These are phyloP conservation scores for Spiraea crenata DNA, from an alignment of 331 rosid genomes.

Conservation along the genomic window DNA sequence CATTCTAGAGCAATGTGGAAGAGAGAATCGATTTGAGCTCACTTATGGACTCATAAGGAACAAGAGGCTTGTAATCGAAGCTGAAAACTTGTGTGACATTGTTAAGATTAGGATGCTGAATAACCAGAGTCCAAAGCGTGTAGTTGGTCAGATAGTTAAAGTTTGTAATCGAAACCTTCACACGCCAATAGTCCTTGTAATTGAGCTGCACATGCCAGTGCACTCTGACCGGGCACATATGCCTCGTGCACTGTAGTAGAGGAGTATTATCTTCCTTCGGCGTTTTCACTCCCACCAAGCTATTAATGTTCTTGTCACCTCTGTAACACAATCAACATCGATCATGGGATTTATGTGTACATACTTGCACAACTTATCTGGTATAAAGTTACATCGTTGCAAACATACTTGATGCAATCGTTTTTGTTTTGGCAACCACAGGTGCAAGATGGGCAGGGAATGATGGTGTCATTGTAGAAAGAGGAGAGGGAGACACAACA, in stretches of 20 bases:
- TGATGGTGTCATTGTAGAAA: slow-evolving; percentile 79
- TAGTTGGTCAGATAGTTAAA: slow-evolving; percentile 79
- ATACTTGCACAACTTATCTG: background rate
- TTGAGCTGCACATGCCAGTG: slow-evolving; percentile 88
- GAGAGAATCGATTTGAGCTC: slow-evolving; percentile 27
- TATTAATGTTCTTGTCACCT: slow-evolving; percentile 65
- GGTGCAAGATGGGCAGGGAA: slow-evolving; percentile 81
- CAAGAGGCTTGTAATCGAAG: slow-evolving; percentile 79
- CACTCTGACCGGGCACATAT: slow-evolving; percentile 93
- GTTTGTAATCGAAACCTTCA: slow-evolving; percentile 75
- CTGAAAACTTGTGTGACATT: slow-evolving; percentile 92
- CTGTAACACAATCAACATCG: slow-evolving; percentile 34
- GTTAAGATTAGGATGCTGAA: slow-evolving; percentile 93
- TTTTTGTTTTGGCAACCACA: slow-evolving; percentile 84
- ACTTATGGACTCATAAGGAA: slow-evolving; percentile 78
- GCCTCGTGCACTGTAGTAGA: slow-evolving; percentile 82
- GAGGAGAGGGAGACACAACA: slow-evolving; percentile 94
- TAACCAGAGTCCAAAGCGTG: slow-evolving; percentile 77
- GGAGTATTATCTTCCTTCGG: slow-evolving; percentile 72
- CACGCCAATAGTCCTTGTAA: slow-evolving; percentile 90
- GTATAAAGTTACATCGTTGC: background rate
- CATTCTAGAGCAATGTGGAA: background rate
- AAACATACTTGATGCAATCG: slow-evolving; percentile 70
- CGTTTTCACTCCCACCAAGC: slow-evolving; percentile 59
- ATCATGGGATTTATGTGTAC: background rate